Base-by-base conservation (phyloP, 148 eudicot species). In the Camellia sinensis region DNA sequence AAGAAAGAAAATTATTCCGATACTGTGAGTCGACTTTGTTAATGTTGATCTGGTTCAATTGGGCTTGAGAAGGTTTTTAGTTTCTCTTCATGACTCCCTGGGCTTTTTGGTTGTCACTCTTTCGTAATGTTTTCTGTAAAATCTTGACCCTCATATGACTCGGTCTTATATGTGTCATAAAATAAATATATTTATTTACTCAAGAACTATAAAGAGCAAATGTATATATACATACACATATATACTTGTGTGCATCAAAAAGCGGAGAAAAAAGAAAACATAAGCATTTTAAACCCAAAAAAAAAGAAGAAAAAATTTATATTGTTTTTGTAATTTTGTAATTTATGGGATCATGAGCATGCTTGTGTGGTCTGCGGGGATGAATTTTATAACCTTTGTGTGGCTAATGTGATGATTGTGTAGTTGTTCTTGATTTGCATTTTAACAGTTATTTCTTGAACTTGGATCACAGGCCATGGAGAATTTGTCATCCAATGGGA, bases 401-500 rank as follows among this genome's bases (percentile, higher is more conserved):
- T 9, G 21, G 65, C 37, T 60, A 57, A 18, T 77, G 7, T 50
- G 21, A 7, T 52, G 59, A 73, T 12, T 74, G 52, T 48, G 52
- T 48, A 48, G 19, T 63, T 46, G 19, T 63, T 46, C 43, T 7
- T 45, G 70, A 65, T 66, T 66, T 65, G 50, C 40, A 50, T 77
- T 22, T 11, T 77, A 65, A 4, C 7, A 6, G 22, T 77, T 66
- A 3, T 53, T 50, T 66, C 29, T 66, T 66, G 56, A 68, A 67
- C 41, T 12, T 41, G 41, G 52, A 22, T 71, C 80, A 74, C 79
- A 84, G 89, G 81, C 43, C 63, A 91, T 91, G 94, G 94, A 93
- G 52, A 88, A 73, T 78, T 86, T 80, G 61, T 80, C 89, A 22
- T 83, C 90, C 0, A 85, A 85, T 71, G 97, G 94, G 69, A 91